Evolutionary conservation across 192 early-diverging fungal genomes (phyloP), one percentile per base, ranked within the genome.

Genomic region (Mortierella claussenii): DNA sequence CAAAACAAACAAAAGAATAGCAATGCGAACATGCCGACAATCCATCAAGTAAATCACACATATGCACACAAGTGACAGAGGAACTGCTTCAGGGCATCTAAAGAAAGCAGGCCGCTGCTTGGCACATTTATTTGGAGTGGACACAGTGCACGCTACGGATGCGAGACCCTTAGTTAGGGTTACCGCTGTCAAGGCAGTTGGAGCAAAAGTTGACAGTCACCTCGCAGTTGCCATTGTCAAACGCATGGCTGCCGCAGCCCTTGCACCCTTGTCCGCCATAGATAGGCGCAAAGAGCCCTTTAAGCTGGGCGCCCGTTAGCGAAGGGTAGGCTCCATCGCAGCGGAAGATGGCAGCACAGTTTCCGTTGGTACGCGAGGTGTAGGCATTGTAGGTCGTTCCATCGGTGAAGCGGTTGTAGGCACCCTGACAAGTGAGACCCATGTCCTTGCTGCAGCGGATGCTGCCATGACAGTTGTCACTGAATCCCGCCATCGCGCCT

Each of bases 181-280:
- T 61, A 32, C 60, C 60, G 32, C 46, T 50, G 44, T 61, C 60
- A 1, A 48, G 4, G 34, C 71, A 65, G 45, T 65, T 47, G 34
- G 56, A 45, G 28, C 70, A 74, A 26, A 24, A 74, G 56, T 74
- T 74, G 12, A 65, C 33, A 28, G 70, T 74, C 24, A 74, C 70
- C 48, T 74, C 70, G 31, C 70, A 74, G 18, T 17, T 44, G 32
- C 70, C 70, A 3, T 62, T 62, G 23, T 74, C 60, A 55, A 74
- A 74, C 43, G 70, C 70, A 13, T 74, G 70, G 50, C 70, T 74
- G 26, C 70, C 70, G 32, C 70, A 74, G 20, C 70, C 70, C 55
- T 74, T 74, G 62, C 70, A 74, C 34, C 70, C 70, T 54, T 74
- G 70, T 21, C 63, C 57, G 3, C 56, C 50, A 18, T 74, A 74